A percentile compares a stretch with the other conserved stretches of the same genome.
phyloP scores from a whole-genome alignment of 768 basidiomycete genomes.

The Udeniomyces megalosporus region DNA sequence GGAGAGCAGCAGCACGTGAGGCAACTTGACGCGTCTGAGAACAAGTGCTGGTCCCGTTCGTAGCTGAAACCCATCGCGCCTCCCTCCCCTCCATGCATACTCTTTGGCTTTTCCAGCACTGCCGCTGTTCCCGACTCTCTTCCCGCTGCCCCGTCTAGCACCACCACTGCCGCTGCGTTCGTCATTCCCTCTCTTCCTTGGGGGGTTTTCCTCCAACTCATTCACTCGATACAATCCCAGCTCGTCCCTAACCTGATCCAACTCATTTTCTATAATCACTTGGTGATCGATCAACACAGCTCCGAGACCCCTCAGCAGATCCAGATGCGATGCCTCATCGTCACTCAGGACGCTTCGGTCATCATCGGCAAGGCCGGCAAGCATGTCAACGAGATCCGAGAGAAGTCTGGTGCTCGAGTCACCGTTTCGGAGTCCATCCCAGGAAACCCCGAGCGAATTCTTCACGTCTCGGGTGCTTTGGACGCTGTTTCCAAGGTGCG shows the following conservation, averaged over 20 bases:
- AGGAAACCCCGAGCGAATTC: conserved; percentile 95
- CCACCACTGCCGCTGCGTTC: background rate
- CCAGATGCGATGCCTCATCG: conserved; percentile 94
- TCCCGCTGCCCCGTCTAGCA: background rate
- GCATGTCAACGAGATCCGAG: conserved; percentile 92
- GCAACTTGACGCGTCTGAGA: background rate
- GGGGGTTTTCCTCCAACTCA: background rate
- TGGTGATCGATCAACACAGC: background rate
- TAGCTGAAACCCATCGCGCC: too few relatives aligned
- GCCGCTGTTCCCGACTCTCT: background rate
- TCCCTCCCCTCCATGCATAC: too few relatives aligned
- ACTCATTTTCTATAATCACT: background rate
- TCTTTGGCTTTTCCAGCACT: too few relatives aligned
- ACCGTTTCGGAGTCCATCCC: conserved; percentile 98
- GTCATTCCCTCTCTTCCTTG: background rate
- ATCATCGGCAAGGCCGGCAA: conserved; percentile 92
- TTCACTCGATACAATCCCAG: background rate
- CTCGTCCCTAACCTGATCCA: background rate
- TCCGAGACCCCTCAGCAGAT: conserved; percentile 38
- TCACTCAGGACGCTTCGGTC: conserved; percentile 97
- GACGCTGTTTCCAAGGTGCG: conserved; percentile 96
- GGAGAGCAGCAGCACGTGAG: background rate
- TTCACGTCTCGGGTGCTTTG: conserved; percentile 87
- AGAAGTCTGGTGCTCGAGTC: conserved; percentile 82
- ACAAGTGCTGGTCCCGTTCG: too few relatives aligned